A percentile compares a stretch with the other conserved stretches of the same genome.
Conservation (phyloP, 75 land plant species). For the Picea sitchensis region DNA sequence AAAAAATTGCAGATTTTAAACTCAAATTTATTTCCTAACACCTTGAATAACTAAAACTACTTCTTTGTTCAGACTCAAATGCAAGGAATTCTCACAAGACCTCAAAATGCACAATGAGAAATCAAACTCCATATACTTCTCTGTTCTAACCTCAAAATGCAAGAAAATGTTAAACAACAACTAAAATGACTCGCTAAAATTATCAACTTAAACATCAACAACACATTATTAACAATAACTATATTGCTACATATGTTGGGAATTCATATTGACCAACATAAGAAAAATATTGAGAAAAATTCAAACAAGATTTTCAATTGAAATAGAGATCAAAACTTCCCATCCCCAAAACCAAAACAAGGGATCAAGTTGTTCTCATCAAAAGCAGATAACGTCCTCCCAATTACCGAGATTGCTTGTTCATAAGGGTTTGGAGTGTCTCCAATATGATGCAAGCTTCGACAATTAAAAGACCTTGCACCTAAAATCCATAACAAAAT, state of each 20-base stretch:
- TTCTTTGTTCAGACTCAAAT: too few species aligned
- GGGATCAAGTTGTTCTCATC: slow-evolving; percentile 90
- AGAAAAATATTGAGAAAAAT: background rate
- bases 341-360: slow-evolving; percentile 88
- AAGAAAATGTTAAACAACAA: too few species aligned
- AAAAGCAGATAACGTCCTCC: slow-evolving; percentile 66
- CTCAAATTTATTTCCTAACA: too few species aligned
- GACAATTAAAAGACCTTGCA: slow-evolving; percentile 50
- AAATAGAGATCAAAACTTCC: slow-evolving; percentile 20
- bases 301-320: too few species aligned
- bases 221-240: background rate
- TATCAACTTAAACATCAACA: background rate
- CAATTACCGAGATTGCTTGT: slow-evolving; percentile 77
- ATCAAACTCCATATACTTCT: too few species aligned
- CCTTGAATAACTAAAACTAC: too few species aligned
- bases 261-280: background rate
- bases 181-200: too few species aligned
- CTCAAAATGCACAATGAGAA: too few species aligned
- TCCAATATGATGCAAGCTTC: slow-evolving; percentile 68
- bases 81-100: too few species aligned
- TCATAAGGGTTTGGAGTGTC: slow-evolving; percentile 73
- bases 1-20: too few species aligned
- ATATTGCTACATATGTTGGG: background rate
- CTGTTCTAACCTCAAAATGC: too few species aligned
- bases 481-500: slow-evolving; percentile 24